These are phyloP conservation scores for Curvularia hawaiiensis DNA, from an alignment of 2,329 filamentous ascomycete genomes.

Conservation along the genomic window DNA sequence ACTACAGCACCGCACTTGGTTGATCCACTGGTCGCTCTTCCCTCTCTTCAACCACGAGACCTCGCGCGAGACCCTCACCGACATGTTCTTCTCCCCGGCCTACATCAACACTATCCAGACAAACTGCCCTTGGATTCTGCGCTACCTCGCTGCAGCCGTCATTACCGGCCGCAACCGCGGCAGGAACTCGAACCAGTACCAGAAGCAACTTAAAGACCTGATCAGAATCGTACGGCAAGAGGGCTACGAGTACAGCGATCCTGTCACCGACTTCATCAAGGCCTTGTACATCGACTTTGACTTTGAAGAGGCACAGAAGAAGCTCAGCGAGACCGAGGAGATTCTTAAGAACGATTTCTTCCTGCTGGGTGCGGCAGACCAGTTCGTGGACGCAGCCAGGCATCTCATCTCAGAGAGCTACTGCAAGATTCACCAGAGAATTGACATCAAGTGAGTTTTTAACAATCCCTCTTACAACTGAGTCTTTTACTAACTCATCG, in stretches of 20 bases:
- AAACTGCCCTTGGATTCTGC: slow-evolving; percentile 92
- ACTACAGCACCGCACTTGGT: slow-evolving; percentile 94
- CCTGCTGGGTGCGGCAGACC: slow-evolving; percentile 80
- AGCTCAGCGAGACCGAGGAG: slow-evolving; percentile 84
- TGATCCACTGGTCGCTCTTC: slow-evolving; percentile 98
- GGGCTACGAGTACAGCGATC: slow-evolving; percentile 95
- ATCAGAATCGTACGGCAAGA: slow-evolving; percentile 96
- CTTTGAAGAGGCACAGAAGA: slow-evolving; percentile 93
- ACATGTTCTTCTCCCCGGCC: slow-evolving; percentile 94
- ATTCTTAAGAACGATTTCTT: slow-evolving; percentile 96
- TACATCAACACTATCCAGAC: slow-evolving; percentile 99
- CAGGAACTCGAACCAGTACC: slow-evolving; percentile 85
- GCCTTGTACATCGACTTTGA: slow-evolving; percentile 96
- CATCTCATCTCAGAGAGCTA: slow-evolving; percentile 98
- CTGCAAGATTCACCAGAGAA: slow-evolving; percentile 99
- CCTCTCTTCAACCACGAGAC: slow-evolving; percentile 98
- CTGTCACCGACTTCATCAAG: slow-evolving; percentile 94
- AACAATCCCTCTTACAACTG: neutral
- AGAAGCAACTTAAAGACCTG: slow-evolving; percentile 98
- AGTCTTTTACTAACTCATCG: slow-evolving; percentile 16
- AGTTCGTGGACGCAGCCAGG: slow-evolving; percentile 90
- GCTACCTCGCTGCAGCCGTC: slow-evolving; percentile 91
- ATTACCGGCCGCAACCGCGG: slow-evolving; percentile 78
- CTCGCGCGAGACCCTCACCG: slow-evolving; percentile 87
- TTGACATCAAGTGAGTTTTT: slow-evolving; percentile 80